Evolutionary conservation across 2,329 filamentous ascomycete genomes (phyloP), one percentile per base, ranked within the genome.

Genomic region (Phaeoacremonium minimum): DNA sequence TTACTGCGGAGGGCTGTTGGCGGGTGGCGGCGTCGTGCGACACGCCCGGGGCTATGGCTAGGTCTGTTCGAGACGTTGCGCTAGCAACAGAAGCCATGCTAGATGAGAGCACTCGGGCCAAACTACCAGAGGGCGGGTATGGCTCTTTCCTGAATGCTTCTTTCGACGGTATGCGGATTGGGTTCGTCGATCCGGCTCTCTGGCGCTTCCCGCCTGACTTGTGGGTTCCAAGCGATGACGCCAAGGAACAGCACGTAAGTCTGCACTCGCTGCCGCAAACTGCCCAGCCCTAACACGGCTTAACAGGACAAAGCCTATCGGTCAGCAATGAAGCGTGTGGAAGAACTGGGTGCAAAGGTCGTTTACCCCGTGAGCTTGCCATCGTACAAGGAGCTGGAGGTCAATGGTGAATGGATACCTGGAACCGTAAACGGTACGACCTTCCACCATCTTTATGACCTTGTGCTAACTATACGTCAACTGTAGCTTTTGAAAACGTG

Each of bases 1-100:
- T 31, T 16, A 31, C 7, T 17, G 14, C 30, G 18, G 30, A 13
- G 30, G 30, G 15, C 15, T 17, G 15, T 31, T 31, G n/a, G 12
- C 30, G 30, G 30, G 7, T 15, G 15, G 16, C 30, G 15, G 18
- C 13, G 15, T 7, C 30, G 12, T 17, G 16, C 15, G 30, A 31
- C 30, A 31, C 30, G 5, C 30, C 30, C 16, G 30, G 30, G 13
- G 30, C 30, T n/a, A 31, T 31, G 30, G 30, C 6, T 15, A 7
- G 30, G 15, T 31, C 30, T 31, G 30, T 17, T 31, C 30, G 30
- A 15, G 30, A 31, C 15, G 30, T 31, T 13, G 30, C 30, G 11
- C 4, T 15, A 17, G 30, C 14, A 11, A 31, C 30, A 12, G 5
- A 15, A 4, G 15, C 30, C 15, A n/a, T 31, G 3, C 18, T 31